Percentiles rank a stretch among this genome's conserved stretches.
Conservation (phyloP, 441 rosid species). For the Hypseocharis bilobata region DNA sequence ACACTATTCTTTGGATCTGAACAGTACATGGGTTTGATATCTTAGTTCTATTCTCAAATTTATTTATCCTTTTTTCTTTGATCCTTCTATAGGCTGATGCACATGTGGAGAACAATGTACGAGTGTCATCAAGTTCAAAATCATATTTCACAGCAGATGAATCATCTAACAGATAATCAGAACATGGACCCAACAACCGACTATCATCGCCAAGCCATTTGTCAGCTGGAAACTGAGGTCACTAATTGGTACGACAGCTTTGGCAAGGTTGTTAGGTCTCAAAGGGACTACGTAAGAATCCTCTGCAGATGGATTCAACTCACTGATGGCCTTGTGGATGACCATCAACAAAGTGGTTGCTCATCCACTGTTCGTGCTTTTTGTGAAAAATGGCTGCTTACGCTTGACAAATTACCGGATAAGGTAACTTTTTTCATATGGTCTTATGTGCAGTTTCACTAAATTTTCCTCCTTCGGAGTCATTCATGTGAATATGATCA, state of each 20-base stretch:
- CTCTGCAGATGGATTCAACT: constrained; percentile 64
- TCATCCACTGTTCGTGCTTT: constrained; percentile 48
- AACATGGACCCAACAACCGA: constrained; percentile 50
- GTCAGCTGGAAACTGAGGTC: constrained; percentile 68
- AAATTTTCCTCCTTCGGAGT: not conserved
- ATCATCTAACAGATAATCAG: constrained; percentile 45
- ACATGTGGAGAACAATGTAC: constrained; percentile 70
- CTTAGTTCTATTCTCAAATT: constrained; percentile 13
- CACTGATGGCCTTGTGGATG: constrained; percentile 44
- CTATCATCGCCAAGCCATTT: constrained; percentile 59
- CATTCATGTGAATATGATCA: not conserved
- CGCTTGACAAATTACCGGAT: constrained; percentile 61
- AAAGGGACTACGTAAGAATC: constrained; percentile 58
- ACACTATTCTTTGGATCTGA: not conserved
- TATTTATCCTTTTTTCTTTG: constrained; percentile 1
- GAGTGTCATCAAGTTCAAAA: constrained; percentile 73
- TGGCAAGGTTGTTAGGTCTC: constrained; percentile 56
- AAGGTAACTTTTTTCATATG: constrained; percentile 39
- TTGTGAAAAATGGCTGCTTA: constrained; percentile 63
- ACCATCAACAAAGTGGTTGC: constrained; percentile 39
- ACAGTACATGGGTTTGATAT: not conserved
- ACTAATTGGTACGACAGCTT: constrained; percentile 59
- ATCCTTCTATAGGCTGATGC: constrained; percentile 43
- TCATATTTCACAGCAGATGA: constrained; percentile 63
- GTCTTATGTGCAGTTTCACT: not conserved